These are phyloP conservation scores for Pleurotus citrinopileatus DNA, from an alignment of 768 basidiomycete genomes.

Conservation along the genomic window DNA sequence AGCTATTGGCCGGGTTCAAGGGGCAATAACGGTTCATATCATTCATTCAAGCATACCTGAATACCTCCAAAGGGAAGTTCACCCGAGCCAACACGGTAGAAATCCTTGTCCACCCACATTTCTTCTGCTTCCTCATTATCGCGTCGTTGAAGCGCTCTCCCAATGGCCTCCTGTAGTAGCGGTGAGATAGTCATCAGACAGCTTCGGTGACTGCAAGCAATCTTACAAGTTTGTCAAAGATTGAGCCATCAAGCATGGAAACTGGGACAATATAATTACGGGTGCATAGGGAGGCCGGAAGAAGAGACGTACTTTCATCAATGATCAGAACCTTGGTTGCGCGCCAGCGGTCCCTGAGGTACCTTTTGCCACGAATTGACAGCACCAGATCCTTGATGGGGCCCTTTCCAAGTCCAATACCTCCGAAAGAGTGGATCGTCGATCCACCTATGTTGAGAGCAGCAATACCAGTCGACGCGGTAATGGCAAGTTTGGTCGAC, in stretches of 20 bases:
- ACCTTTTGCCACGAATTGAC: slow-evolving; percentile 23
- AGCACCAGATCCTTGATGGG: slow-evolving; percentile 34
- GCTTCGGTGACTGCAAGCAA: slow-evolving; percentile 22
- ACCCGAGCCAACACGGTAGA: not conserved
- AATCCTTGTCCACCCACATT: not conserved
- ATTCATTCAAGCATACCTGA: slow-evolving; percentile 37
- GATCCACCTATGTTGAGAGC: slow-evolving; percentile 68
- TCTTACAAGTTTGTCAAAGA: slow-evolving; percentile 69
- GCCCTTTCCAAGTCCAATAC: slow-evolving; percentile 60
- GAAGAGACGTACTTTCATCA: slow-evolving; percentile 57
- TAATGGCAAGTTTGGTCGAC: slow-evolving; percentile 44
- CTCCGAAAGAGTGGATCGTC: slow-evolving; percentile 67
- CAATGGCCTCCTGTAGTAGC: slow-evolving; percentile 36
- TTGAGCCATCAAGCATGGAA: slow-evolving; percentile 70
- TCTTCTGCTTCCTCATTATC: slow-evolving; percentile 13
- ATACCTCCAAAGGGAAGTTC: slow-evolving; percentile 62
- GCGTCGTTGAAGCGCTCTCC: slow-evolving; percentile 35
- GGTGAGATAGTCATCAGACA: slow-evolving; percentile 11
- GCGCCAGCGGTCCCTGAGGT: slow-evolving; percentile 44
- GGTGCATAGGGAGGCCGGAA: not conserved
- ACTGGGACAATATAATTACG: slow-evolving; percentile 40
- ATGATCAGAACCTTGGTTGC: slow-evolving; percentile 55
- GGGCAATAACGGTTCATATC: not conserved
- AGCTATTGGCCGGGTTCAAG: slow-evolving; percentile 37
- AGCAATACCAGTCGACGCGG: slow-evolving; percentile 65